These are phyloP conservation scores for Jacaranda copaia DNA, from an alignment of 257 asterid genomes.

Conservation along the genomic window DNA sequence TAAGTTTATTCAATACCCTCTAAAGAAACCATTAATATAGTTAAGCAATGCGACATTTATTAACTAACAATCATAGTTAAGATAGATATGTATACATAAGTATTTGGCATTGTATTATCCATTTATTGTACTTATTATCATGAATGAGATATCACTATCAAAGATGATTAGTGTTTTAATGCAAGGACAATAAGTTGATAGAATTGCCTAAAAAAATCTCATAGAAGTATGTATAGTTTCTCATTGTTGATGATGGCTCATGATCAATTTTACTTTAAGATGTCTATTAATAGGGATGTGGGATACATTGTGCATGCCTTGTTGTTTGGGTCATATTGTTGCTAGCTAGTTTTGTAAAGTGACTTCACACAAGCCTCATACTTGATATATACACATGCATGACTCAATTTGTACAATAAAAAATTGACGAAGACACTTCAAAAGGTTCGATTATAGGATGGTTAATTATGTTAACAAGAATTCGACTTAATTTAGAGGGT, in stretches of 20 bases:
- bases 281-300: slow-evolving; percentile 1
- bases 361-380: slow-evolving; percentile 43
- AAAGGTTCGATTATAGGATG: not conserved
- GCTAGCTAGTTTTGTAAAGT: slow-evolving; percentile 40
- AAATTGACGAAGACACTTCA: slow-evolving; percentile 40
- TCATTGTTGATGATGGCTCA: not conserved
- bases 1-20: too few species aligned
- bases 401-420: slow-evolving; percentile 33
- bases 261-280: slow-evolving; percentile 20
- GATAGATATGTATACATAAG: too few species aligned
- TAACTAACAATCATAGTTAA: too few species aligned
- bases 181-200: not conserved
- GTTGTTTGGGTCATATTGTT: slow-evolving; percentile 41
- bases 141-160: slow-evolving; percentile 32
- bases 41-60: too few species aligned
- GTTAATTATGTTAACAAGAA: not conserved
- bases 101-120: too few species aligned
- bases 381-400: slow-evolving; percentile 32
- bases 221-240: not conserved
- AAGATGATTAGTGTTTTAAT: slow-evolving; percentile 31
- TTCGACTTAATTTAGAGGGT: too few species aligned
- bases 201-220: not conserved
- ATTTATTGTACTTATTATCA: not conserved
- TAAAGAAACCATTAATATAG: too few species aligned
- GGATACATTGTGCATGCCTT: slow-evolving; percentile 36